phyloP scores from a whole-genome alignment of 352 stramenopile species.

The Globisporangium solare region DNA sequence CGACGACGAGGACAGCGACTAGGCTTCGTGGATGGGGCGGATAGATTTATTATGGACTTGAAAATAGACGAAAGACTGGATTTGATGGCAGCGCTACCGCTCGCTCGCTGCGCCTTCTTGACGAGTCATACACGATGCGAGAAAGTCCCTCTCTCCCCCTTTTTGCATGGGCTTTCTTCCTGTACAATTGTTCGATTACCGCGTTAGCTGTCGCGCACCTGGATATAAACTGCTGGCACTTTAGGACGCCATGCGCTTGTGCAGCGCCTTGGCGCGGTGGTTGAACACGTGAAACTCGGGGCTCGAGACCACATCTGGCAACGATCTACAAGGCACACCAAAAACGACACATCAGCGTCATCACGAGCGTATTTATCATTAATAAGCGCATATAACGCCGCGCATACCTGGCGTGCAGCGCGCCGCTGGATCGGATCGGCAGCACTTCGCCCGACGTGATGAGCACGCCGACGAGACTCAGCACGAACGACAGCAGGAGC shows the following conservation, averaged over 20 bases:
- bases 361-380: not conserved
- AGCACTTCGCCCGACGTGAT: slow-evolving; percentile 64
- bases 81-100: not conserved
- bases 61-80: slow-evolving; percentile 11
- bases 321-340: slow-evolving; percentile 33
- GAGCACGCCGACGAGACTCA: slow-evolving; percentile 66
- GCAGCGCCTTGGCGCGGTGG: slow-evolving; percentile 68
- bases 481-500: slow-evolving; percentile 58
- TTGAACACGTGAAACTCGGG: slow-evolving; percentile 83
- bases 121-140: too few species aligned
- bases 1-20: slow-evolving; percentile 39
- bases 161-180: too few species aligned
- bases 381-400: not conserved
- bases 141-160: too few species aligned
- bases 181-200: too few species aligned
- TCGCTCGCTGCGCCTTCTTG: not conserved
- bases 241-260: slow-evolving; percentile 52
- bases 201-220: too few species aligned
- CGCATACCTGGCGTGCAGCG: slow-evolving; percentile 53
- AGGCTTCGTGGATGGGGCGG: not conserved
- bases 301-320: slow-evolving; percentile 55
- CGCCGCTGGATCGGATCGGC: slow-evolving; percentile 66
- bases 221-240: not conserved
- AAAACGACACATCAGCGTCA: not conserved
- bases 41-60: slow-evolving; percentile 18